A percentile compares a stretch with the other conserved stretches of the same genome.
These are phyloP conservation scores for Aphanomyces stellatus DNA, from an alignment of 352 stramenopile genomes.

Conservation along the genomic window DNA sequence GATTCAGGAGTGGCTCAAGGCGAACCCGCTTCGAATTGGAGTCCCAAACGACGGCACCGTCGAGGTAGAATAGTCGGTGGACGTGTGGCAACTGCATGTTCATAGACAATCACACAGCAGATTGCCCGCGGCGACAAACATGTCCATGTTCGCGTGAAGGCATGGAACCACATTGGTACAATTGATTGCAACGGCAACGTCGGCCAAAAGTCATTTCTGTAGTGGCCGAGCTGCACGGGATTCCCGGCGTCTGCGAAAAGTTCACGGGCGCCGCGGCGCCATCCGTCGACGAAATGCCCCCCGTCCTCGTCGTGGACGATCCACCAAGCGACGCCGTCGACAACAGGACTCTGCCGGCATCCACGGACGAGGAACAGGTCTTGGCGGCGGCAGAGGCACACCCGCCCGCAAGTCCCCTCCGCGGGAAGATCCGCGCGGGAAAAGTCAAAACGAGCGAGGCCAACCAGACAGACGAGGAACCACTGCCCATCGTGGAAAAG, in stretches of 20 bases:
- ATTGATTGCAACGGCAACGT: constrained; percentile 4
- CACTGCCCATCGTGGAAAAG: constrained; percentile 21
- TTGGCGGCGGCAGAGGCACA: not conserved
- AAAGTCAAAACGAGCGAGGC: constrained; percentile 30
- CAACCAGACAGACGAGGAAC: not conserved
- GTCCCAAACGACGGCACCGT: constrained; percentile 63
- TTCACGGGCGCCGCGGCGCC: constrained; percentile 7
- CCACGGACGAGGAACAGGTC: not conserved
- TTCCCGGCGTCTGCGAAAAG: constrained; percentile 27
- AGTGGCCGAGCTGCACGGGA: constrained; percentile 64
- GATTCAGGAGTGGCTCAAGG: constrained; percentile 61
- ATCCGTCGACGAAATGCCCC: constrained; percentile 9
- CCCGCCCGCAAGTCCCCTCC: constrained; percentile 38
- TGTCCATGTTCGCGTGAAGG: constrained; percentile 51
- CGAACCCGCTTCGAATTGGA: constrained; percentile 44
- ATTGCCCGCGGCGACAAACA: constrained; percentile 66
- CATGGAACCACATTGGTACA: constrained; percentile 64
- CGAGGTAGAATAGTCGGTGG: constrained; percentile 30
- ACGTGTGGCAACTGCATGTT: not conserved
- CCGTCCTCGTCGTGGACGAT: not conserved
- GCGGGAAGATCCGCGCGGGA: constrained; percentile 55
- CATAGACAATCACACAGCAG: constrained; percentile 57
- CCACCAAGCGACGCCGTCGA: not conserved
- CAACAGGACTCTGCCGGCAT: not conserved
- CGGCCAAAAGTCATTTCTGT: not conserved